Base-by-base conservation (phyloP, 768 basidiomycete genomes). In the Porphyrellus cyaneotinctus region DNA sequence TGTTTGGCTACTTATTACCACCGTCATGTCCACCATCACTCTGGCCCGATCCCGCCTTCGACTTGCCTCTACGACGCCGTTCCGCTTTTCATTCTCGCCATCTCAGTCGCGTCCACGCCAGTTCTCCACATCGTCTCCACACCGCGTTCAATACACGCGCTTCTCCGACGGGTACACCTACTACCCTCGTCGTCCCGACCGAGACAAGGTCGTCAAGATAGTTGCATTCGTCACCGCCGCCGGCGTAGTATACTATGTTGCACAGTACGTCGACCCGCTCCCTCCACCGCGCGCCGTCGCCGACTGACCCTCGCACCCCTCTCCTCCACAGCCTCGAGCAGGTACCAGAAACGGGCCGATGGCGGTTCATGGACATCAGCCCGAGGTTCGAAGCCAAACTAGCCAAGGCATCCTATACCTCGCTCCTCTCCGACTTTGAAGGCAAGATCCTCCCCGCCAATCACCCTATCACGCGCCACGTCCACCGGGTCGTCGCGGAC, bases 341-440 rank as follows among this genome's bases (percentile, higher is more conserved):
- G 63, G 88, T 92, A 0, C 84, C 88, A 3, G 87, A 94, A 64
- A 95, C 91, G 0, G 91, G 92, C 0, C 73, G 95, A 51, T 87
- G 86, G 80, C 72, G 95, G 20, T 97, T 95, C 66, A 95, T 97
- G 81, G 87, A 89, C 63, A 77, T 85, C 4, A 78, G 78, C 37
- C 77, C 77, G 0, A 73, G 74, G 47, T 70, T 68, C 24, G 90
- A 94, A 70, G 73, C 78, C 9, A 64, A 72, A 77, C 64, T 87
- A 14, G 78, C 73, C 17, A 69, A 80, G 43, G 37, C 67, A 2
- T 63, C 70, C 20, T 68, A 73, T 57, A 43, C 58, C 33, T 66
- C 84, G 49, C 73, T 85, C 0, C 65, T 83, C 0, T 48, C 72
- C 0, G 73, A 91, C 60, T 84, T 81, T 55, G 63, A 72, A 28